Percentiles rank a stretch among this genome's conserved stretches.
phyloP scores from a whole-genome alignment of 192 early-diverging fungal species.

The Haplosporangium gracile region DNA sequence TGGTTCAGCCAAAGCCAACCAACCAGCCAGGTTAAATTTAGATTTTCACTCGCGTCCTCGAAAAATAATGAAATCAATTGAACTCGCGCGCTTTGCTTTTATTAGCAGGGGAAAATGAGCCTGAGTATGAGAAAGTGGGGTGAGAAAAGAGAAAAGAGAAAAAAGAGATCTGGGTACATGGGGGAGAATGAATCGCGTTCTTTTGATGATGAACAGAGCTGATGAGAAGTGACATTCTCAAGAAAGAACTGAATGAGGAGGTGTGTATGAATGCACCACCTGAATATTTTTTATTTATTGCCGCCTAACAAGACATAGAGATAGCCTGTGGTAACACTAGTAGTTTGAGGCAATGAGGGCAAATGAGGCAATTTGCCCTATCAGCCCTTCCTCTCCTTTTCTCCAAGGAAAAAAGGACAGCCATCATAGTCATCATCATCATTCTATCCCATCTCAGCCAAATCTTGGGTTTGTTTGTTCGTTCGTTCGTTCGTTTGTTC shows the following conservation, averaged over 20 bases:
- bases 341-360: too few relatives aligned
- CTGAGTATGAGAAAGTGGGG: not conserved
- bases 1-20: not conserved
- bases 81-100: slow-evolving; percentile 10
- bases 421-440: too few relatives aligned
- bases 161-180: slow-evolving; percentile 1
- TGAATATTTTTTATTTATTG: too few relatives aligned
- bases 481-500: not conserved
- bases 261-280: not conserved
- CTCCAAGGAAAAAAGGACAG: too few relatives aligned
- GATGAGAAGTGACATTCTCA: not conserved
- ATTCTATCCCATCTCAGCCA: too few relatives aligned
- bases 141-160: not conserved
- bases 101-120: not conserved
- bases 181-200: slow-evolving; percentile 1
- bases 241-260: not conserved
- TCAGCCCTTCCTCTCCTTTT: too few relatives aligned
- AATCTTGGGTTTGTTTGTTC: too few relatives aligned
- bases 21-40: not conserved
- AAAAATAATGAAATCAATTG: not conserved
- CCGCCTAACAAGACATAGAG: too few relatives aligned
- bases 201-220: not conserved
- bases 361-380: too few relatives aligned
- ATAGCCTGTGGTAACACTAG: too few relatives aligned
- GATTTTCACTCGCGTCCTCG: not conserved